Base-by-base conservation (phyloP, 169 alveolate genomes). In the Plasmodium gaboni region DNA sequence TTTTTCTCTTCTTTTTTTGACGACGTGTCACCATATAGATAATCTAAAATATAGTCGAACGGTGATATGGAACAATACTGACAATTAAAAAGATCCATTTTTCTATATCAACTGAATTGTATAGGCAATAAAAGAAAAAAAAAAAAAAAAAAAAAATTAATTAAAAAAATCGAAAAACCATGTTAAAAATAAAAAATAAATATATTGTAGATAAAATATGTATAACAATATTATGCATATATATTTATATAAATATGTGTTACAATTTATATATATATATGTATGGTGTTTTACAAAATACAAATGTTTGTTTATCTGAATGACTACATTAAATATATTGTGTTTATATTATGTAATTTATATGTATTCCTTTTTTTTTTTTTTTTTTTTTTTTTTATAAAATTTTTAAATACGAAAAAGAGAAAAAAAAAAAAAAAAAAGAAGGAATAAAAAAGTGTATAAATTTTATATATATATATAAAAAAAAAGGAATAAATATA, bases 41-140 rank as follows among this genome's bases (percentile, higher is more conserved):
- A 83, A 53, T 69, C 91, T 67, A 83, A 83, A 61, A 83, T 67
- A 17, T 69, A 83, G 22, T 83, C 91, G 51, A 83, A 70, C 10
- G 91, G 91, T 32, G 91, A 83, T 50, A 83, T 53, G 44, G 91
- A 83, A 50, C 91, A 83, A 51, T 83, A 83, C 28, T 83, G 91
- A 53, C 91, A 83, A 50, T 83, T 83, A 44, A 83, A 83, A 53
- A 83, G 68, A 69, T 83, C 91, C 91, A 83, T 83, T 70, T 48
- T 38, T 38, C 46, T 83, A 83, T 63, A 53, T 59, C 13, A 51
- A 53, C 42, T n/a, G 60, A 61, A 50, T 55, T 17, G 64, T 19
- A 24, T 24, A 26, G 55, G 17, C 19, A 26, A 32, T 42, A 69
- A 83, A 67, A 63, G 64, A 46, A 64, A 50, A 59, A 50, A 59